A percentile compares a stretch with the other conserved stretches of the same genome.
These are phyloP conservation scores for Solanum medicagineum DNA, from an alignment of 257 asterid genomes.

Conservation along the genomic window DNA sequence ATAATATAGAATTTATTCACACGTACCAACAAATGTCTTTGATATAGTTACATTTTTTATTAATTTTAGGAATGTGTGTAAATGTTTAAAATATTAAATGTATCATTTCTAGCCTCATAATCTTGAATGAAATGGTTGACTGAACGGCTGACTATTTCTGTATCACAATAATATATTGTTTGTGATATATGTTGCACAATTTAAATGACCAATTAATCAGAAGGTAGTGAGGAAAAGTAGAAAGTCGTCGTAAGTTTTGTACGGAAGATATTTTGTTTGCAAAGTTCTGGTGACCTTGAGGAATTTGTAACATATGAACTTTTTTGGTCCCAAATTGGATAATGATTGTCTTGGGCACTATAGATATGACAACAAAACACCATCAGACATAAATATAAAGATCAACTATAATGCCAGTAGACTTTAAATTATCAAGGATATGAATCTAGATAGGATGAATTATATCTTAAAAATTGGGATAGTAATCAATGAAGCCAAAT, in stretches of 20 bases:
- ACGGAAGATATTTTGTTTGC: constrained; percentile 1
- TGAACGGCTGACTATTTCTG: not conserved
- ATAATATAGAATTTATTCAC: not conserved
- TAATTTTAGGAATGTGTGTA: not conserved
- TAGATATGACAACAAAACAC: too few relatives aligned
- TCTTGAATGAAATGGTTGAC: constrained; percentile 11
- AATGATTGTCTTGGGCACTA: not conserved
- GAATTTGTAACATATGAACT: not conserved
- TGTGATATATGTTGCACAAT: not conserved
- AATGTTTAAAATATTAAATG: not conserved
- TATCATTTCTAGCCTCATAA: constrained; percentile 16
- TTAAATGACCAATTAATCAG: not conserved
- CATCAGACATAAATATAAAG: too few relatives aligned
- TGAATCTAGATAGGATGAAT: too few relatives aligned
- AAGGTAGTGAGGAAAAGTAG: not conserved
- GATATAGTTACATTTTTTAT: not conserved
- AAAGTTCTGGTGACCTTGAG: constrained; percentile 2
- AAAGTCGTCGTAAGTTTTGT: too few relatives aligned
- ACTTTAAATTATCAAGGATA: too few relatives aligned
- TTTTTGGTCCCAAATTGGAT: not conserved
- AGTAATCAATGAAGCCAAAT: not conserved
- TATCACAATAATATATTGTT: not conserved
- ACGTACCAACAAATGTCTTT: not conserved
- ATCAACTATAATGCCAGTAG: too few relatives aligned
- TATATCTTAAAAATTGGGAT: not conserved